A percentile compares a stretch with the other conserved stretches of the same genome.
These are phyloP conservation scores for Clohesyomyces aquaticus DNA, from an alignment of 495 filamentous ascomycete genomes.

Conservation along the genomic window DNA sequence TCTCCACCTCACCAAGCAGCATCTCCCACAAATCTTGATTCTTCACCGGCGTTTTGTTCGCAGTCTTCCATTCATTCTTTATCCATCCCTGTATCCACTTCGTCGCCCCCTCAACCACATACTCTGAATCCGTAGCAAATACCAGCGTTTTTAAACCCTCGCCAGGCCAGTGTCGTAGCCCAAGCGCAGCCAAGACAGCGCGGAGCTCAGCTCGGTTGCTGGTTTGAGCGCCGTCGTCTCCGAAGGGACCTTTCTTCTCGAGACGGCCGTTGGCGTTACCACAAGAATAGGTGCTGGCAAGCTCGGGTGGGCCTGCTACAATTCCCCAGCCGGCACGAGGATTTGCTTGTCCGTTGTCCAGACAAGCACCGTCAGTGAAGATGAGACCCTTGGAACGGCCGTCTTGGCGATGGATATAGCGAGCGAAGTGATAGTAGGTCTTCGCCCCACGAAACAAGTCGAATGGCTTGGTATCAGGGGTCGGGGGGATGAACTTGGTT, in stretches of 20 bases:
- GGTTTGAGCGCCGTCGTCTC: constrained; percentile 39
- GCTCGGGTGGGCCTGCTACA: constrained; percentile 4
- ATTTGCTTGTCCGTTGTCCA: constrained; percentile 6
- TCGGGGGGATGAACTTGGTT: neutral
- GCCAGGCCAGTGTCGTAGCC: constrained; percentile 44
- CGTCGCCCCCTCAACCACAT: constrained; percentile 50
- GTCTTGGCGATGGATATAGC: constrained; percentile 2
- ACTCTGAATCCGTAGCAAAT: constrained; percentile 55
- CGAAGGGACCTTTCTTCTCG: constrained; percentile 20
- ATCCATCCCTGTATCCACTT: constrained; percentile 51
- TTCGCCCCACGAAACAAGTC: constrained; percentile 6
- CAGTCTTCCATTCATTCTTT: constrained; percentile 48
- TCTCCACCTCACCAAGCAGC: constrained; percentile 48
- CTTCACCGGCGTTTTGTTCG: constrained; percentile 38
- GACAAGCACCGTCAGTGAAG: constrained; percentile 12
- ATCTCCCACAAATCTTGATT: constrained; percentile 53
- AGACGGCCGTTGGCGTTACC: constrained; percentile 9
- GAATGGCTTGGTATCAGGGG: neutral
- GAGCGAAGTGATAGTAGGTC: neutral
- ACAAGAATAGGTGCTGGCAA: neutral
- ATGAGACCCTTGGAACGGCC: constrained; percentile 1
- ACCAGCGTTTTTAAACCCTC: constrained; percentile 50
- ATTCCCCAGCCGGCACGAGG: constrained; percentile 12
- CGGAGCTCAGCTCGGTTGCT: constrained; percentile 55
- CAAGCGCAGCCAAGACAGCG: constrained; percentile 49